Conservation (phyloP, 2,329 filamentous ascomycete species). For the Lachnellula cervina region DNA sequence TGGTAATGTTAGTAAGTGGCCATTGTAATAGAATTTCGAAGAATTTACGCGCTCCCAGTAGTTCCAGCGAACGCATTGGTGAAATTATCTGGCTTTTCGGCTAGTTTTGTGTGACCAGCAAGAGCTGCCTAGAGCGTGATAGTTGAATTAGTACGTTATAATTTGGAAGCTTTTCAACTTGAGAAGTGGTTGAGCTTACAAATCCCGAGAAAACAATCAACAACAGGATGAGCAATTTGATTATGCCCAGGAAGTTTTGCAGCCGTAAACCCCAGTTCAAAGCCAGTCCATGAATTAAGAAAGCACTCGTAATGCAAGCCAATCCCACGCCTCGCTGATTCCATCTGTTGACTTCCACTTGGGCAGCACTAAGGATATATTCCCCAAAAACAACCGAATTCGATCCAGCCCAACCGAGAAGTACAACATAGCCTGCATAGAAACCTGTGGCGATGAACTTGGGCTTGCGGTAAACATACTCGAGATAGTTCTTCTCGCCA, state of each 20-base stretch:
- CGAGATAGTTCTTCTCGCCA: conserved; percentile 64
- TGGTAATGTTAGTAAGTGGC: background rate
- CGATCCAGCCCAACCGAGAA: conserved; percentile 60
- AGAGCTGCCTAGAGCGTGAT: conserved; percentile 40
- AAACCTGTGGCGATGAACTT: conserved; percentile 56
- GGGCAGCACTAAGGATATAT: conserved; percentile 62
- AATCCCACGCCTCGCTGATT: conserved; percentile 63
- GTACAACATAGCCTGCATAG: conserved; percentile 56
- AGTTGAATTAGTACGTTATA: background rate
- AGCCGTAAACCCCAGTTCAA: conserved; percentile 63
- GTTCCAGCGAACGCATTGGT: conserved; percentile 60
- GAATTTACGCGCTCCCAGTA: conserved; percentile 50
- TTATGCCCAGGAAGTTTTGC: conserved; percentile 59
- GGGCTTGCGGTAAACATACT: conserved; percentile 57
- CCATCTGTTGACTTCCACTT: conserved; percentile 58
- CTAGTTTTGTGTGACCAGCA: conserved; percentile 53
- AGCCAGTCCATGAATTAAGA: conserved; percentile 59
- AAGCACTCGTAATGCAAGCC: conserved; percentile 61
- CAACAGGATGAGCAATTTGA: conserved; percentile 62
- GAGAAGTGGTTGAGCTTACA: conserved; percentile 27
- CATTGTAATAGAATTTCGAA: background rate
- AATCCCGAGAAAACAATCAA: conserved; percentile 61
- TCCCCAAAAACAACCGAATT: conserved; percentile 68
- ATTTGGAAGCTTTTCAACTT: background rate
- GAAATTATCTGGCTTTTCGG: conserved; percentile 58